These are phyloP conservation scores for Ceratobasidium sp. DNA, from an alignment of 1,284 basidiomycete genomes.

Conservation along the genomic window DNA sequence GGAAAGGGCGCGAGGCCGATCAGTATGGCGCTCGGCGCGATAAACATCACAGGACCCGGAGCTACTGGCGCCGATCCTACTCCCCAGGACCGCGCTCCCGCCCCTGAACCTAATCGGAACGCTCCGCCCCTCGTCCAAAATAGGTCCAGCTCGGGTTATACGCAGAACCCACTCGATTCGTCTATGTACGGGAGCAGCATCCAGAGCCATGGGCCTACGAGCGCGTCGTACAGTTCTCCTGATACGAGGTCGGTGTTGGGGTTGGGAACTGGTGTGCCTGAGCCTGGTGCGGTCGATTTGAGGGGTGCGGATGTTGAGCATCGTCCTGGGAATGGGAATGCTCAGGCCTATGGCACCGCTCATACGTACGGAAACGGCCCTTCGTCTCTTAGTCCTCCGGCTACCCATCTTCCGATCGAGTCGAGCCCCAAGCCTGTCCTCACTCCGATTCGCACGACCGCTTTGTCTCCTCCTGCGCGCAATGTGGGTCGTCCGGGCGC, in stretches of 20 bases:
- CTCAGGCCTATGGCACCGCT: not conserved
- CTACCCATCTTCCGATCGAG: no score
- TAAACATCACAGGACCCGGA: conserved; percentile 33
- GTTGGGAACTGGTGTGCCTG: conserved; percentile 30
- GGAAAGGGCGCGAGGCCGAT: conserved; percentile 24
- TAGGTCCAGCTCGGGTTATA: no score
- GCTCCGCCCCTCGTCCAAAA: not conserved
- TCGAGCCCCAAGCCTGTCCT: conserved; percentile 14
- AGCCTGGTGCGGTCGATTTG: conserved; percentile 24
- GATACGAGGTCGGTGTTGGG: not conserved
- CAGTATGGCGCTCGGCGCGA: conserved; percentile 42
- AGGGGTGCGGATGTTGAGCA: conserved; percentile 28
- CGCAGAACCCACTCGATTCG: not conserved
- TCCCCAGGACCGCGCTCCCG: not conserved
- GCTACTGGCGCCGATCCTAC: conserved; percentile 12
- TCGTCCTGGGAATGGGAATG: not conserved
- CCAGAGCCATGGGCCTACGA: not conserved
- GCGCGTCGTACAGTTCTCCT: not conserved
- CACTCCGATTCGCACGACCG: conserved; percentile 23
- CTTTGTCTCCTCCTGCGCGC: conserved; percentile 12
- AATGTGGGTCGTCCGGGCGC: not conserved
- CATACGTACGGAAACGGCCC: not conserved
- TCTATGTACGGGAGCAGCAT: not conserved
- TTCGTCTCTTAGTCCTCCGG: no score
- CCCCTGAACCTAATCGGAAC: not conserved